Conservation (phyloP, 2,329 filamentous ascomycete genomes). For the Pseudogymnoascus sp. region DNA sequence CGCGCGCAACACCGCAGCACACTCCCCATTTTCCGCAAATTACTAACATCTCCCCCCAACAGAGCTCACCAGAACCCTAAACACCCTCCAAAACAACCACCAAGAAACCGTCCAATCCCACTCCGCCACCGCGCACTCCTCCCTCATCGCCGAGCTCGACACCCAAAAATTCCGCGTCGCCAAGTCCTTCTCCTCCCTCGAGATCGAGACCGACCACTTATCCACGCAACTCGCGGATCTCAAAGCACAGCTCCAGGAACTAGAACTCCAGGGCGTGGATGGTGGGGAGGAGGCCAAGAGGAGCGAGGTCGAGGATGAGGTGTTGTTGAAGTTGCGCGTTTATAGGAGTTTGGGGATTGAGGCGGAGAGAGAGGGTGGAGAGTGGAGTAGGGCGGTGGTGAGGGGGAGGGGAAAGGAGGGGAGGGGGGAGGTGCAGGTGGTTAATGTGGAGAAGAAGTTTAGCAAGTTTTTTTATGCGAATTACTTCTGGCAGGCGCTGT, state of each 20-base stretch:
- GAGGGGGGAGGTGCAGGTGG: constrained; percentile 81
- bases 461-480: constrained; percentile 88
- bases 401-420: constrained; percentile 78
- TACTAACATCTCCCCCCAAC: not conserved
- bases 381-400: constrained; percentile 79
- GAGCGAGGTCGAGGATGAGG: constrained; percentile 52
- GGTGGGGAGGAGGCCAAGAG: constrained; percentile 40
- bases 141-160: constrained; percentile 76
- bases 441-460: constrained; percentile 90
- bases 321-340: constrained; percentile 71
- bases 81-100: constrained; percentile 67
- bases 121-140: constrained; percentile 71
- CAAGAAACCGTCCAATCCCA: constrained; percentile 66
- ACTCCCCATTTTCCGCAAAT: not conserved
- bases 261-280: constrained; percentile 82
- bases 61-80: constrained; percentile 65
- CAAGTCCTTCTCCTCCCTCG: constrained; percentile 81
- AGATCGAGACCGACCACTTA: constrained; percentile 92
- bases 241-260: constrained; percentile 63
- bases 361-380: constrained; percentile 65
- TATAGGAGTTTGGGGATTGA: constrained; percentile 89
- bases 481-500: constrained; percentile 90
- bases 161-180: constrained; percentile 90
- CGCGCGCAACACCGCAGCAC: not conserved
- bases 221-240: constrained; percentile 69